Evolutionary conservation across 441 rosid genomes (phyloP).

Genomic region (Bruguiera hainesii): DNA sequence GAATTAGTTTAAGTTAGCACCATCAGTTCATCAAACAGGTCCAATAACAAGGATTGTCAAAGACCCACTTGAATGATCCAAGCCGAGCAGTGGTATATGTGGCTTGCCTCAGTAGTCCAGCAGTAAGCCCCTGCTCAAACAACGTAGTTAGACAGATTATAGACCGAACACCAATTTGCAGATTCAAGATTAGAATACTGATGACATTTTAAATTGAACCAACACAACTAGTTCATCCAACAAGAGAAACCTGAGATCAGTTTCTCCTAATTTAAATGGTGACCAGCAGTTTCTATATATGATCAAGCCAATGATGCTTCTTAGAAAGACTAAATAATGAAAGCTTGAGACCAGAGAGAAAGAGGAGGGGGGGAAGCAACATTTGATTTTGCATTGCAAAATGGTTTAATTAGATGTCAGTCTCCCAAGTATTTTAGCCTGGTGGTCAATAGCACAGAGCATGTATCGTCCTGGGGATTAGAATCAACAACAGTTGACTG

Average conservation of each 20-base stretch:
- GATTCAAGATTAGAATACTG: not conserved
- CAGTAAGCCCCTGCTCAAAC: conserved; percentile 74
- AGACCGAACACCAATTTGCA: not conserved
- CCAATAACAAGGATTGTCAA: not conserved
- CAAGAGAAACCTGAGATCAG: not conserved
- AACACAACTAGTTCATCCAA: not conserved
- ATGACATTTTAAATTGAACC: not conserved
- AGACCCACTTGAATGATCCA: conserved; percentile 83
- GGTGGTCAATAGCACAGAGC: not conserved
- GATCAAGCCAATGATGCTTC: no score
- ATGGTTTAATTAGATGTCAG: no score
- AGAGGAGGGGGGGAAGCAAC: no score
- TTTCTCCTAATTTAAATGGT: not conserved
- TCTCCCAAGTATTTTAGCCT: no score
- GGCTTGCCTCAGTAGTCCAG: conserved; percentile 96
- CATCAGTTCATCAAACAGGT: not conserved
- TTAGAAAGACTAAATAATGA: no score
- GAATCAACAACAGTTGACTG: not conserved
- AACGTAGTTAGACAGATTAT: not conserved
- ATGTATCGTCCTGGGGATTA: not conserved
- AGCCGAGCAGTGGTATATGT: conserved; percentile 99
- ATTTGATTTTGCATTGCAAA: no score
- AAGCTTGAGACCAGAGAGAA: no score
- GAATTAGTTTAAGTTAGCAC: not conserved
- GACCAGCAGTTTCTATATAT: not conserved